A percentile compares a stretch with the other conserved stretches of the same genome.
Evolutionary conservation across 2,329 filamentous ascomycete species (phyloP).

Genomic region (Aspergillus aculeatinus): DNA sequence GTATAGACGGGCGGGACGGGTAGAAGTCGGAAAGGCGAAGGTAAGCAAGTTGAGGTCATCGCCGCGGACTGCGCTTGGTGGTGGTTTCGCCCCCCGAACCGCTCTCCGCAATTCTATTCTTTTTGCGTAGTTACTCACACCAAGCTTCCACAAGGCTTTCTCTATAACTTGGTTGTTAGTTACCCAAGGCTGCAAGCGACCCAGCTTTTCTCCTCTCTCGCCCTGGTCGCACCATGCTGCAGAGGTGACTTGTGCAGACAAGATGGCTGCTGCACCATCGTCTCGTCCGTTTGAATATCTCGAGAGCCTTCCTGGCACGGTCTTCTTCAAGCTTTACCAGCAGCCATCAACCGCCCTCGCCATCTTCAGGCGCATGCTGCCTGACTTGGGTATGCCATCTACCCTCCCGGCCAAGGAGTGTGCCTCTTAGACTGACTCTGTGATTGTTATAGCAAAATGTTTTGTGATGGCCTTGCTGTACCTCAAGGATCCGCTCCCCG

Average conservation of each 20-base stretch:
- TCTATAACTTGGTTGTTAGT: too few species aligned
- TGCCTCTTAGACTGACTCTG: not conserved
- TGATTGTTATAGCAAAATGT: slow-evolving; percentile 67
- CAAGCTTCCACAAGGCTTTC: slow-evolving; percentile 9
- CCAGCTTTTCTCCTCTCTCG: not conserved
- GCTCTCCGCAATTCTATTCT: not conserved
- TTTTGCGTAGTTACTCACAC: not conserved
- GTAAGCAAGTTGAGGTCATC: slow-evolving; percentile 19
- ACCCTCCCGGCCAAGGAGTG: too few species aligned
- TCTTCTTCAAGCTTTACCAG: slow-evolving; percentile 88
- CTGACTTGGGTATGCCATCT: slow-evolving; percentile 69
- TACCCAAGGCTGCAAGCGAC: not conserved
- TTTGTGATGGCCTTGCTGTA: slow-evolving; percentile 96
- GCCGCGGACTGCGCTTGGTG: slow-evolving; percentile 29
- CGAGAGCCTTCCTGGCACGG: slow-evolving; percentile 84
- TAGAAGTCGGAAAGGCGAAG: too few species aligned
- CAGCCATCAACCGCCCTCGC: slow-evolving; percentile 94
- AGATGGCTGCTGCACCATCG: slow-evolving; percentile 55
- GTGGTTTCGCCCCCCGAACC: slow-evolving; percentile 32
- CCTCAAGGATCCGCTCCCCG: slow-evolving; percentile 74
- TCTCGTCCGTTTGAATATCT: slow-evolving; percentile 79
- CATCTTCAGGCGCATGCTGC: slow-evolving; percentile 95
- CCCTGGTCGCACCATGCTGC: slow-evolving; percentile 25
- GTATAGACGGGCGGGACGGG: too few species aligned
- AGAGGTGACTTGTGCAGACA: slow-evolving; percentile 32